Evolutionary conservation across 2,329 filamentous ascomycete species (phyloP).

Genomic region (Diaporthe australafricana): DNA sequence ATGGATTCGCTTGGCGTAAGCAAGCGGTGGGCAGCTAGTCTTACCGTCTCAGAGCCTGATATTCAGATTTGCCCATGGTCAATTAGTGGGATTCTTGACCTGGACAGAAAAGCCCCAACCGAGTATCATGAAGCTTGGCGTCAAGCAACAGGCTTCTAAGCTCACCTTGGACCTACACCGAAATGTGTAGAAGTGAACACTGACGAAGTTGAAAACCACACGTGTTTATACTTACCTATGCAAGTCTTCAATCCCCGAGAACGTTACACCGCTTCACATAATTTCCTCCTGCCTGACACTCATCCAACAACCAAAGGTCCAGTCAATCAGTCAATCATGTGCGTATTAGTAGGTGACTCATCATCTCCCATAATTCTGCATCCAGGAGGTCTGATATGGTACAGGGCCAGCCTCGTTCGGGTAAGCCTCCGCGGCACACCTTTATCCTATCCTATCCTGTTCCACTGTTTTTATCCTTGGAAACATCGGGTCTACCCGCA

Average conservation of each 20-base stretch:
- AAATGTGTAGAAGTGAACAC: not conserved
- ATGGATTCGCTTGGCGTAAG: constrained; percentile 1
- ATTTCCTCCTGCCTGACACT: not conserved
- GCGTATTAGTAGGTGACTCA: not conserved
- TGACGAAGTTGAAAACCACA: not conserved
- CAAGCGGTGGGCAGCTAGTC: not conserved
- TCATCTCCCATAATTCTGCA: not conserved
- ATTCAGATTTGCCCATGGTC: not conserved
- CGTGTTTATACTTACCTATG: not conserved
- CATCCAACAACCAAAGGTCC: not conserved
- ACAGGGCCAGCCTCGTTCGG: constrained; percentile 9
- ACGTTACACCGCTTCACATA: not conserved
- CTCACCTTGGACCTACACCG: not conserved
- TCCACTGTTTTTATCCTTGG: constrained; percentile 8
- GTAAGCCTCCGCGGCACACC: not conserved
- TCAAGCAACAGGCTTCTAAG: not conserved
- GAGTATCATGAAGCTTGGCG: not conserved
- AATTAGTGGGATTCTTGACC: not conserved
- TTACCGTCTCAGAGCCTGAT: not conserved
- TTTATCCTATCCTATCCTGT: not conserved
- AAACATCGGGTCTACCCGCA: constrained; percentile 16
- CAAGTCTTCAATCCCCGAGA: not conserved
- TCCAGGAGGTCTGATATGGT: not conserved
- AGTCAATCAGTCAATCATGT: not conserved
- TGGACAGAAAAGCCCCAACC: no score